These are phyloP conservation scores for Jatropha curcas DNA, from an alignment of 345 rosid genomes.

Conservation along the genomic window DNA sequence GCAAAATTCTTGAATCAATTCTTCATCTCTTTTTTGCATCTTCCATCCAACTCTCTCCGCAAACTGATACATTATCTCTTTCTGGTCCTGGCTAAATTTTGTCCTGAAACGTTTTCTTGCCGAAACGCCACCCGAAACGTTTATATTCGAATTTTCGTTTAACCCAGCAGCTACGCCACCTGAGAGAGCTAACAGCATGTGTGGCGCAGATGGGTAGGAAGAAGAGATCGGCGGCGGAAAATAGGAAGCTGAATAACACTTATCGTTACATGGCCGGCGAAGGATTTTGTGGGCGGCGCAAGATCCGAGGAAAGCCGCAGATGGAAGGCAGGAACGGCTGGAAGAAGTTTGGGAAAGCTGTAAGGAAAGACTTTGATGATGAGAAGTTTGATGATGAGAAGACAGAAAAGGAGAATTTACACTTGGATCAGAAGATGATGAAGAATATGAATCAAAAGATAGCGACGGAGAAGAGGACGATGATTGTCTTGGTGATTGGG, in stretches of 20 bases:
- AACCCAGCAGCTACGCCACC: conserved; percentile 14
- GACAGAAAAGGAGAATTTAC: too few species aligned
- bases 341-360: too few species aligned
- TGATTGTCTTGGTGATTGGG: too few species aligned
- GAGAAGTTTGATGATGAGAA: too few species aligned
- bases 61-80: conserved; percentile 24
- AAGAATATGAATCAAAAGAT: too few species aligned
- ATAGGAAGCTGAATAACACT: conserved; percentile 34
- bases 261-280: too few species aligned
- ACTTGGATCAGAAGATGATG: too few species aligned
- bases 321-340: too few species aligned
- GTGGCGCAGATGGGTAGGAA: conserved; percentile 38
- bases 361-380: too few species aligned
- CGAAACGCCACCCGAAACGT: conserved; percentile 2
- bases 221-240: conserved; percentile 40
- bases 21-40: conserved; percentile 83
- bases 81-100: conserved; percentile 30
- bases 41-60: conserved; percentile 86
- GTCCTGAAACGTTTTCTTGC: conserved; percentile 31
- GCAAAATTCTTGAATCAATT: conserved; percentile 64
- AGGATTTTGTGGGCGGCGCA: too few species aligned
- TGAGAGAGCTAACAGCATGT: conserved; percentile 33
- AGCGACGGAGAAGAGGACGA: too few species aligned
- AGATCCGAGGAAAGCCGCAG: too few species aligned
- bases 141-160: conserved; percentile 15